Base-by-base conservation (phyloP, 1,284 basidiomycete genomes). In the Hypsizygus ulmarius region DNA sequence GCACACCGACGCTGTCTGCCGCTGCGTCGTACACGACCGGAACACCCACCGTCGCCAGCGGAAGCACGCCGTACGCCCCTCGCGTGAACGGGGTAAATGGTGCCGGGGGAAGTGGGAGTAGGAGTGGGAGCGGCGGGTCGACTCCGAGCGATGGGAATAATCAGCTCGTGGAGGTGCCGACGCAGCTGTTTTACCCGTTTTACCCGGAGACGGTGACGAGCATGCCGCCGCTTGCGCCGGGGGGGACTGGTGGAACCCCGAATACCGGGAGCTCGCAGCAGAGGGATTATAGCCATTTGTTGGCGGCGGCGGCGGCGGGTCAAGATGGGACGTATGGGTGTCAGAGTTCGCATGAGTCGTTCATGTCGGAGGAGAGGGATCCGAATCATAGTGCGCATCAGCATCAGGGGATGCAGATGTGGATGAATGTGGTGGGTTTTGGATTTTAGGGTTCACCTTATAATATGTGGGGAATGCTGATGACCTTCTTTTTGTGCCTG, bases 161-260 rank as follows among this genome's bases (percentile, higher is more conserved):
- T 42, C 70, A 68, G n/a, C 65, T 86, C 39, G 79, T 79, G 4
- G 82, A 86, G 36, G 71, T 88, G 40, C 84, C 85, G 2, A 68
- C 77, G 2, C 73, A 73, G 15, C 63, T 89, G 44, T 88, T 89
- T 65, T 89, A 86, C 59, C 86, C 86, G 0, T 87, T 87, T 69
- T 87, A 76, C 60, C 81, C 83, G 0, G 82, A 87, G 59, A 71
- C 50, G 11, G 35, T 18, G 2, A 44, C 57, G 6, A 27, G 53
- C 21, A 57, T 56, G 25, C 57, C 58, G 49, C 58, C 43, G 38
- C 49, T 35, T 47, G 53, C 52, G 27, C 57, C 62, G 8, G 54
- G 60, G 38, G 56, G 57, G 19, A 58, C 58, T 9, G 48, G 54
- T n/a, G n/a, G n/a, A n/a, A n/a, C n/a, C n/a, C n/a, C n/a, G n/a